Base-by-base conservation (phyloP, 306 rosid genomes). In the Cucurbita maxima region DNA sequence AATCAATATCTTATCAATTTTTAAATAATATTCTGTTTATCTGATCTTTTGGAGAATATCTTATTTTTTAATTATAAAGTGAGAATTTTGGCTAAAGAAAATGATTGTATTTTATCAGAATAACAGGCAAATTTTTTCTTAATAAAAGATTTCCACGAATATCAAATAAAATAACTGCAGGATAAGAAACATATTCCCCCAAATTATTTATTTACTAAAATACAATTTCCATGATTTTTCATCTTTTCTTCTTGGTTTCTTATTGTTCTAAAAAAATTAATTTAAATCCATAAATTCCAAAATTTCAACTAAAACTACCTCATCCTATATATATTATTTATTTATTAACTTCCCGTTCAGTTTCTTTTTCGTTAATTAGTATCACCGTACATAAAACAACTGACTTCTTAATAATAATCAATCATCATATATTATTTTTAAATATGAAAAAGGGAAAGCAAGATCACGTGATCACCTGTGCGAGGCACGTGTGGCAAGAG, bases 401-500 rank as follows among this genome's bases (percentile, higher is more conserved):
- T 7, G 4, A 34, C 66, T 43, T 50, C 14, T 0, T 12, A 12
- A 59, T 25, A n/a, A 59, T 52, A 30, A 30, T 30, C 0, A 30
- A 30, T 30, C 9, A 34, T 14, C 8, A 19, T 55, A 54, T 8
- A 10, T 30, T 30, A 30, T 30, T 30, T 30, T 30, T 30, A 30
- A 2, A 30, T 30, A 30, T 30, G 34, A 30, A 30, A 30, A 30
- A 1, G 11, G 36, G 7, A 25, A 6, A 18, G 70, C 25, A 62
- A 66, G 37, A 37, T 44, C 55, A 66, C 55, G 55, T 44, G 72
- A 14, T 54, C 48, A 90, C 98, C 96, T 88, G 79, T 79, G 69
- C 58, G 88, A 83, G 82, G 76, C 88, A 80, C 86, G 90, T 77
- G 87, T 82, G 54, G 77, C 60, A 13, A 77, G 48, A 8, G 87